Evolutionary conservation across 1,284 basidiomycete species (phyloP), one percentile per base, ranked within the genome.

Genomic region (Puccinia coronata): DNA sequence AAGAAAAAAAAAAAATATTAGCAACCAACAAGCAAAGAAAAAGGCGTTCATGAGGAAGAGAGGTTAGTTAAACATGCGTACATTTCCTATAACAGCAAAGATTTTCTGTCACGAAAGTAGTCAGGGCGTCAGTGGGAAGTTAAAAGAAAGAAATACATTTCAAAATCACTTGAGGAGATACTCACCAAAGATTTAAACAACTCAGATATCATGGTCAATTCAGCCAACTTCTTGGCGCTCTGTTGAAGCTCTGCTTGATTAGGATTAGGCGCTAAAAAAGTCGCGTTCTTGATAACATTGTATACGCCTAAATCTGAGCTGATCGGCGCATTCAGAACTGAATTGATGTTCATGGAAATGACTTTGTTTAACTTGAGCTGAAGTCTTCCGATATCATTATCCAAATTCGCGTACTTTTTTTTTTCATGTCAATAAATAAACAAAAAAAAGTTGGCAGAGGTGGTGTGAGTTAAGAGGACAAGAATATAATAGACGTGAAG

Each of bases 181-280:
- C 71, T 55, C 23, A 81, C 80, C 49, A 81, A 69, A 23, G 80
- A 81, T 72, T 81, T 81, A 55, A 81, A 81, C 31, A 74, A 53
- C 61, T 81, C 80, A 39, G 71, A 81, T 12, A 81, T 65, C 39
- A 81, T 72, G 2, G 71, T 81, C 53, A 81, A 61, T 51, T 81
- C 71, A 18, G 80, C 71, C 51, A 81, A 47, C 25, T 69, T 72
- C 59, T 55, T n/a, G 9, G 80, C 80, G 31, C 61, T 61, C 31
- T 74, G 39, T 75, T 81, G 80, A 36, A 81, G 28, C 23, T 59
- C 57, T 11, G 70, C 25, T 41, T 57, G 53, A 23, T 36, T 74
- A 5, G 80, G 59, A 49, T 81, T 81, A 4, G 59, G 70, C 5
- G 8, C 39, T 5, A 81, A 34, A 28, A 53, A 81, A 39, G 49